Conservation (phyloP, 805 yeast species). For the Torulaspora microellipsoides region DNA sequence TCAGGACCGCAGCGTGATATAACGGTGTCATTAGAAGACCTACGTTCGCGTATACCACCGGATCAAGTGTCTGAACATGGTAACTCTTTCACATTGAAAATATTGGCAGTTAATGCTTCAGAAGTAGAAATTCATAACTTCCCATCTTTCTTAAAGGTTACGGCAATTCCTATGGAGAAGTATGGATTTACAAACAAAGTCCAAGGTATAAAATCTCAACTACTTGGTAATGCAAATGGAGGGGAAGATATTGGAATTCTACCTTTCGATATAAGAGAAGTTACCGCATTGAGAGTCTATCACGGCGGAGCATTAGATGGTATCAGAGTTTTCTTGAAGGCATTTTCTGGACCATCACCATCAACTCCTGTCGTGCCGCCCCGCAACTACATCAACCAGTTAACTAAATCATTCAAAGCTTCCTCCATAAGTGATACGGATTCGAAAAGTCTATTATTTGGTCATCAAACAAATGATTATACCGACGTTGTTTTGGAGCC, state of each 20-base stretch:
- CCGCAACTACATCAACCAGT: constrained; percentile 39
- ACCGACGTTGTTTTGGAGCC: constrained; percentile 51
- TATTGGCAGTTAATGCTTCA: constrained; percentile 59
- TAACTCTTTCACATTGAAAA: constrained; percentile 40
- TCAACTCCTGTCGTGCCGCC: constrained; percentile 44
- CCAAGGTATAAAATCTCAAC: constrained; percentile 28
- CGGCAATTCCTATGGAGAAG: constrained; percentile 24
- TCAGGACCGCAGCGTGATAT: constrained; percentile 54
- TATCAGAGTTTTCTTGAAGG: constrained; percentile 46
- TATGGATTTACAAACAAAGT: constrained; percentile 25
- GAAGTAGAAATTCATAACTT: constrained; percentile 51
- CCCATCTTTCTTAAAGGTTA: constrained; percentile 19
- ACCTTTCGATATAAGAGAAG: constrained; percentile 26
- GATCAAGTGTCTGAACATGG: constrained; percentile 29
- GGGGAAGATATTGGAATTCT: constrained; percentile 31
- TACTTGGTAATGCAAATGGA: constrained; percentile 25
- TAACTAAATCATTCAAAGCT: constrained; percentile 25
- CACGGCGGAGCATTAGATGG: constrained; percentile 85
- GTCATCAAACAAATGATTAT: constrained; percentile 49
- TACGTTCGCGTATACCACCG: constrained; percentile 37
- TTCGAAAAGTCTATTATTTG: constrained; percentile 37
- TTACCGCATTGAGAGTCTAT: constrained; percentile 57
- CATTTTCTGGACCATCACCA: not conserved
- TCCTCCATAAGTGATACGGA: constrained; percentile 10
- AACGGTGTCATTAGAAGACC: constrained; percentile 43